Percentiles rank a stretch among this genome's conserved stretches.
These are phyloP conservation scores for Gossypium sturtianum DNA, from an alignment of 345 rosid genomes.

Conservation along the genomic window DNA sequence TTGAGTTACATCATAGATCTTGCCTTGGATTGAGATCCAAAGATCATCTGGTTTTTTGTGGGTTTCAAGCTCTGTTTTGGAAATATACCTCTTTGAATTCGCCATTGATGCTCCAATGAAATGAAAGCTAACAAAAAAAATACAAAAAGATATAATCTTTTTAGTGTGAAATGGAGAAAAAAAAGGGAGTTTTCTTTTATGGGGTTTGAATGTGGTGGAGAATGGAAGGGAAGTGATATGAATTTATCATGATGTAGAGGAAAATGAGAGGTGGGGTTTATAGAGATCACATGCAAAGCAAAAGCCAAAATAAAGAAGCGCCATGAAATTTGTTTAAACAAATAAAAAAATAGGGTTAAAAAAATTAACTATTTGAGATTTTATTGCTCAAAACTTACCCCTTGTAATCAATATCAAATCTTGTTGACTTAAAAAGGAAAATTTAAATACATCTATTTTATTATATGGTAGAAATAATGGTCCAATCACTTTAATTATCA, in stretches of 20 bases:
- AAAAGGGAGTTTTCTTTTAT: neutral
- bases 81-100: slow-evolving; percentile 29
- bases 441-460: no score
- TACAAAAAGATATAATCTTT: no score
- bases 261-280: neutral
- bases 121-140: neutral
- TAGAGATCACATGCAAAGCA: neutral
- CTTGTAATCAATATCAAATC: no score
- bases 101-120: slow-evolving; percentile 25
- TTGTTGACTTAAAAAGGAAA: neutral
- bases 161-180: neutral
- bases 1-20: slow-evolving; percentile 43
- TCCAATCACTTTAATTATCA: no score
- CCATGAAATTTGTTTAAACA: neutral
- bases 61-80: slow-evolving; percentile 27
- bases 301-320: neutral
- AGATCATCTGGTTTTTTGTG: slow-evolving; percentile 46
- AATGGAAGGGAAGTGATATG: neutral
- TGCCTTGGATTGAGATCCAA: slow-evolving; percentile 53
- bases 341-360: no score
- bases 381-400: no score
- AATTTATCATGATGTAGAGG: neutral
- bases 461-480: no score
- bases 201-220: neutral
- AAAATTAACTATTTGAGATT: neutral